Conservation (phyloP, 805 yeast species). For the Suhomyces tanzawaensis region DNA sequence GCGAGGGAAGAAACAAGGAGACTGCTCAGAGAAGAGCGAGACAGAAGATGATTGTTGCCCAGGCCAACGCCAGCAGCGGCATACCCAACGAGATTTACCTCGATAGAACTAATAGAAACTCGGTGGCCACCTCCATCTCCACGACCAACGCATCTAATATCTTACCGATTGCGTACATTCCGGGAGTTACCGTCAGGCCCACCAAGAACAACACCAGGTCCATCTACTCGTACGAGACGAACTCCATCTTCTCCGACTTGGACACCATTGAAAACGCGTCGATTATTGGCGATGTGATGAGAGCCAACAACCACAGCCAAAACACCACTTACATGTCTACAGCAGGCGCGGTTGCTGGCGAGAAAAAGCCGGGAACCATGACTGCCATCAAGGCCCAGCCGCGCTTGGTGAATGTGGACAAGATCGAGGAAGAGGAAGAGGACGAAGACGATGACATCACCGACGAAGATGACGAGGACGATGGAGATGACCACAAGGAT, state of each 20-base stretch:
- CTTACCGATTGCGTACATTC: conserved; percentile 89
- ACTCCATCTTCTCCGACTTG: conserved; percentile 41
- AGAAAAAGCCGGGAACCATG: conserved; percentile 44
- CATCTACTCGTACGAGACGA: conserved; percentile 43
- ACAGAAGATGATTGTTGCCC: conserved; percentile 14
- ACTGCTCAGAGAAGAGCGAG: conserved; percentile 12
- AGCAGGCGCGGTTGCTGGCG: not conserved
- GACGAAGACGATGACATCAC: conserved; percentile 8
- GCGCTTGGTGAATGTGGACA: conserved; percentile 56
- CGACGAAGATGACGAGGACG: not conserved
- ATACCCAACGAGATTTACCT: conserved; percentile 13
- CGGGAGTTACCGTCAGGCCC: conserved; percentile 78
- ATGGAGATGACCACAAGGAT: not conserved
- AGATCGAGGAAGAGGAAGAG: conserved; percentile 41
- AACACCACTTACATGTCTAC: conserved; percentile 3
- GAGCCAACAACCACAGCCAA: conserved; percentile 17
- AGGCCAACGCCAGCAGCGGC: conserved; percentile 12
- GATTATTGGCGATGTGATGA: conserved; percentile 39
- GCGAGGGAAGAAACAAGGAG: conserved; percentile 6
- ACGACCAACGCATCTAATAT: conserved; percentile 82
- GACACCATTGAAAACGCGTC: conserved; percentile 47
- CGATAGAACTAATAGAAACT: conserved; percentile 26
- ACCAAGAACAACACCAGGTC: conserved; percentile 43
- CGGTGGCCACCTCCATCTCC: conserved; percentile 59
- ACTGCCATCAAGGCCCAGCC: conserved; percentile 81